Evolutionary conservation across 2,329 filamentous ascomycete genomes (phyloP).

Genomic region (Trematosphaeria pertusa): DNA sequence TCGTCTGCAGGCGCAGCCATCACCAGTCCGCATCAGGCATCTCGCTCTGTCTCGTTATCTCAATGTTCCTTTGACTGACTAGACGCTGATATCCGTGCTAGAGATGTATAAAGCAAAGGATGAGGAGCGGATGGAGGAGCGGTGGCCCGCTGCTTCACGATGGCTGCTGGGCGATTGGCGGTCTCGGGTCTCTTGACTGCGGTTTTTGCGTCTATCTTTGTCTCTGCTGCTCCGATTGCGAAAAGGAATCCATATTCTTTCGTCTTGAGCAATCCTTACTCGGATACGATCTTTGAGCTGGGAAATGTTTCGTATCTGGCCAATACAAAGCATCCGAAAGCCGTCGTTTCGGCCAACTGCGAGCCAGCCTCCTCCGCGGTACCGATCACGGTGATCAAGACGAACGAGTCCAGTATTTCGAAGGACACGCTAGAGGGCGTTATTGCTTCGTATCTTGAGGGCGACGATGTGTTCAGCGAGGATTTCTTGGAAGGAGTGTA

Average conservation of each 20-base stretch:
- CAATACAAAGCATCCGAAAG: conserved; percentile 42
- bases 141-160: neutral
- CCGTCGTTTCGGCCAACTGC: conserved; percentile 9
- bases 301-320: conserved; percentile 49
- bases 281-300: conserved; percentile 45
- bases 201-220: conserved; percentile 15
- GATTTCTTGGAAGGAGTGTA: conserved; percentile 47
- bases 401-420: conserved; percentile 37
- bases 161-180: conserved; percentile 16
- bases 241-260: conserved; percentile 31
- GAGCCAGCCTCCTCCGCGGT: conserved; percentile 12
- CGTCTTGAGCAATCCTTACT: conserved; percentile 26
- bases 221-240: conserved; percentile 15
- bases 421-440: conserved; percentile 33
- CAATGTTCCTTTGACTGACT: neutral
- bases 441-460: conserved; percentile 38
- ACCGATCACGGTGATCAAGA: conserved; percentile 40
- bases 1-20: conserved; percentile 1
- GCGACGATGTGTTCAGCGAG: conserved; percentile 47
- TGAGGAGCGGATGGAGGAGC: neutral
- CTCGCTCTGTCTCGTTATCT: conserved; percentile 11
- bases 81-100: neutral
- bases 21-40: conserved; percentile 5
- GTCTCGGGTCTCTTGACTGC: conserved; percentile 14
- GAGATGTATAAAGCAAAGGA: neutral